These are phyloP conservation scores for Neonectria faginata DNA, from an alignment of 2,329 filamentous ascomycete species.

Conservation along the genomic window DNA sequence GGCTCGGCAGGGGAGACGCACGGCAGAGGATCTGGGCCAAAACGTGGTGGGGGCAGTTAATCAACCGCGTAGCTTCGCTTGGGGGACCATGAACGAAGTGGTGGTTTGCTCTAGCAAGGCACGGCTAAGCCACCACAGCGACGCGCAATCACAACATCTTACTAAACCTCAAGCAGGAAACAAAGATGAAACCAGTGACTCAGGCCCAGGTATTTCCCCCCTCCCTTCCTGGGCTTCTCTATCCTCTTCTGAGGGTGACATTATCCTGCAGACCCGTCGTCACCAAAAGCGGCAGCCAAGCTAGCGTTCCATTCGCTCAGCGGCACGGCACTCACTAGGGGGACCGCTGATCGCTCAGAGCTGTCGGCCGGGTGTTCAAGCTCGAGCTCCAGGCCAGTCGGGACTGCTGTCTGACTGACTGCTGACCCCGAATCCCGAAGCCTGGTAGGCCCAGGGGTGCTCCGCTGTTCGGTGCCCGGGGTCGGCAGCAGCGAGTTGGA, in stretches of 20 bases:
- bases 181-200: conserved; percentile 17
- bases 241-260: background rate
- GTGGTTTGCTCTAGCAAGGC: background rate
- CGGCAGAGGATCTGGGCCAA: conserved; percentile 1
- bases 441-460: conserved; percentile 13
- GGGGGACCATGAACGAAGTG: background rate
- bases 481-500: background rate
- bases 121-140: conserved; percentile 12
- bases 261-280: background rate
- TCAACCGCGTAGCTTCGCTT: background rate
- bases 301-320: conserved; percentile 9
- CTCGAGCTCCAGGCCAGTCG: conserved; percentile 16
- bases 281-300: conserved; percentile 25
- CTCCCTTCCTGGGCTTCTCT: background rate
- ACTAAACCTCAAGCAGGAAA: background rate
- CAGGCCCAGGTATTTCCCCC: conserved; percentile 13
- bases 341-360: background rate
- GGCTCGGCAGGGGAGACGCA: conserved; percentile 25
- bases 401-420: too few relatives aligned
- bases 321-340: conserved; percentile 18
- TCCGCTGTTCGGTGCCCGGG: background rate
- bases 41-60: conserved; percentile 5
- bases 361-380: conserved; percentile 7
- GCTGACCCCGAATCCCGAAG: conserved; percentile 17
- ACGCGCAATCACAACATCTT: conserved; percentile 11